A percentile compares a stretch with the other conserved stretches of the same genome.
These are phyloP conservation scores for Xylaria flabelliformis DNA, from an alignment of 495 filamentous ascomycete species.

Conservation along the genomic window DNA sequence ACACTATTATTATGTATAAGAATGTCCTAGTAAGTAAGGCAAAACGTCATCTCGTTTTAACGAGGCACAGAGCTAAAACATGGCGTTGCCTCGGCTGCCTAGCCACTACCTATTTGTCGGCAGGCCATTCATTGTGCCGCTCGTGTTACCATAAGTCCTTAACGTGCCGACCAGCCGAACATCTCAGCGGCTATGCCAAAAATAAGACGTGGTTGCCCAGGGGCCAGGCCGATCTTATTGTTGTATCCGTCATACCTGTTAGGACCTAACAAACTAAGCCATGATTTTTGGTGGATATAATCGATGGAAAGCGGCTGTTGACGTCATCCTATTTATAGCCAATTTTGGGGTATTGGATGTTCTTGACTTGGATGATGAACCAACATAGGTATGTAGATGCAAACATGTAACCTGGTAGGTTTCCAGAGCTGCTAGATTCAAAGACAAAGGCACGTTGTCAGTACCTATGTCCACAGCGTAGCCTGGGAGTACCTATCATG, in stretches of 20 bases:
- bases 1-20: neutral
- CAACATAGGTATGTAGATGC: neutral
- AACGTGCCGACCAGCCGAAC: neutral
- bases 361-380: neutral
- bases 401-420: neutral
- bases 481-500: neutral
- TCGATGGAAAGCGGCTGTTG: neutral
- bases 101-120: neutral
- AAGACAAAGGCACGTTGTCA: neutral
- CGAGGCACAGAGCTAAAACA: slow-evolving; percentile 2
- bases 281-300: neutral
- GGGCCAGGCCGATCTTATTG: neutral
- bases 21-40: neutral
- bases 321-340: slow-evolving; percentile 20
- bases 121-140: neutral
- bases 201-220: neutral
- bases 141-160: no score
- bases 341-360: neutral
- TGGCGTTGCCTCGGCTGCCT: neutral
- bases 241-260: neutral
- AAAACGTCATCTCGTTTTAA: neutral
- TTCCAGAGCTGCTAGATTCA: neutral
- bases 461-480: neutral
- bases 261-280: neutral
- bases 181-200: neutral